These are phyloP conservation scores for Venturia oleaginea DNA, from an alignment of 2,329 filamentous ascomycete genomes.

Conservation along the genomic window DNA sequence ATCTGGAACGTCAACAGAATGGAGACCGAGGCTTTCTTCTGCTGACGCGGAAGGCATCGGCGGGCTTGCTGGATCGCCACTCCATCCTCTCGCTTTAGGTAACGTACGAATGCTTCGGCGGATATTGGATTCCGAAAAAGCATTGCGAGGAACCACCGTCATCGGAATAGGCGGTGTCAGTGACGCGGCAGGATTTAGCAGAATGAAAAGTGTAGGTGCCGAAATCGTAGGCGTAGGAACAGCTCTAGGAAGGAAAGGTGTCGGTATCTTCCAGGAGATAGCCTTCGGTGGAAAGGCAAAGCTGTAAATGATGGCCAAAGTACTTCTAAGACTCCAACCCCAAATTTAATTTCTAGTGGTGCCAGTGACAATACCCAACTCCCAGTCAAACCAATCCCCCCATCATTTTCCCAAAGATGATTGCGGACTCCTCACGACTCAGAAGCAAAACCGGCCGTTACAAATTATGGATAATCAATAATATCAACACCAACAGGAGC, in stretches of 20 bases:
- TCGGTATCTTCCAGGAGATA: slow-evolving; percentile 55
- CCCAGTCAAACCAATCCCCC: no score
- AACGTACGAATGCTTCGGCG: slow-evolving; percentile 61
- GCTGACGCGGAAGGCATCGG: slow-evolving; percentile 51
- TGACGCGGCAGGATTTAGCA: slow-evolving; percentile 50
- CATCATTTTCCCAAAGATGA: no score
- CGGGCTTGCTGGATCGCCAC: slow-evolving; percentile 60
- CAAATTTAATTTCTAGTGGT: no score
- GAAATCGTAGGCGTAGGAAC: slow-evolving; percentile 60
- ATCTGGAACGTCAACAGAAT: slow-evolving; percentile 9
- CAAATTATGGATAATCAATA: no score
- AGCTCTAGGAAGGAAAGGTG: slow-evolving; percentile 54
- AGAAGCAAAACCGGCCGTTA: no score
- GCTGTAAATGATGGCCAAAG: neutral
- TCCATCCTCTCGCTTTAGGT: slow-evolving; percentile 66
- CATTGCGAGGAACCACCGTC: slow-evolving; percentile 48
- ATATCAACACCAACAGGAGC: no score
- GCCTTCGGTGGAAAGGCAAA: neutral
- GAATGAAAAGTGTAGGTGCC: slow-evolving; percentile 61
- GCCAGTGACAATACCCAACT: no score
- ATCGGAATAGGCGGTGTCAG: slow-evolving; percentile 67
- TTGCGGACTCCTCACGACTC: no score
- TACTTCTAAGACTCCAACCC: no score
- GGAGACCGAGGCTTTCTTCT: slow-evolving; percentile 37
- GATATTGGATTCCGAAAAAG: slow-evolving; percentile 44